Percentiles rank a stretch among this genome's conserved stretches.
phyloP scores from a whole-genome alignment of 345 rosid species.

The Noccaea caerulescens region DNA sequence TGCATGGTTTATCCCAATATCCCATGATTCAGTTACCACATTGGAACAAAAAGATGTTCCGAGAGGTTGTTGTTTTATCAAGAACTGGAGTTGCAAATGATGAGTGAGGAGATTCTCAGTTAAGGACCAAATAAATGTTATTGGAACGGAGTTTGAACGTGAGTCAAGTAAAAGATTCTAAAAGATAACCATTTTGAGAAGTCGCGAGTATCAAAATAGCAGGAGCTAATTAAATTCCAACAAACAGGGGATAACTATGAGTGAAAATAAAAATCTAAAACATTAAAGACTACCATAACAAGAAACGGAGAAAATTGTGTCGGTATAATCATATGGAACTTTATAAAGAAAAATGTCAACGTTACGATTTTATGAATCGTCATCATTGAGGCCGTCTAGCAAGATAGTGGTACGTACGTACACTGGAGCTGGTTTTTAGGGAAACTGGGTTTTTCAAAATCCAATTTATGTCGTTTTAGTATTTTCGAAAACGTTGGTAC shows the following conservation, averaged over 20 bases:
- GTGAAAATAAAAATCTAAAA: not conserved
- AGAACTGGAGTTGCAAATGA: not conserved
- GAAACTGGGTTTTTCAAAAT: not conserved
- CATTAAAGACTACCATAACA: not conserved
- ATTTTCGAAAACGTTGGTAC: not conserved
- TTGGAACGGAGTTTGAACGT: not conserved
- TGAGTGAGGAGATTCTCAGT: slow-evolving; percentile 1
- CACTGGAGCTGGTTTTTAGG: not conserved
- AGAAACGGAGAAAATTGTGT: not conserved
- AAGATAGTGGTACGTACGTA: not conserved
- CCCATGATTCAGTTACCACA: not conserved
- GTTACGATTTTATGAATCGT: too few relatives aligned
- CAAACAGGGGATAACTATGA: not conserved
- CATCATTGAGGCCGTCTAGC: not conserved
- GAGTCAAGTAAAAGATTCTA: slow-evolving; percentile 5
- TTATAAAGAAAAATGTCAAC: too few relatives aligned
- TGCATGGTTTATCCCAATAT: not conserved
- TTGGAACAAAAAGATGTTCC: not conserved
- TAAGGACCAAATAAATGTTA: not conserved
- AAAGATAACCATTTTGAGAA: slow-evolving; percentile 2
- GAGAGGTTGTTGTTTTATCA: not conserved
- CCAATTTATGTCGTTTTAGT: not conserved
- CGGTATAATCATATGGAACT: too few relatives aligned
- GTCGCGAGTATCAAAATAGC: not conserved
- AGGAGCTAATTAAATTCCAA: not conserved